A percentile compares a stretch with the other conserved stretches of the same genome.
phyloP scores from a whole-genome alignment of 2,329 filamentous ascomycete genomes.

The Leptographium radiaticola region DNA sequence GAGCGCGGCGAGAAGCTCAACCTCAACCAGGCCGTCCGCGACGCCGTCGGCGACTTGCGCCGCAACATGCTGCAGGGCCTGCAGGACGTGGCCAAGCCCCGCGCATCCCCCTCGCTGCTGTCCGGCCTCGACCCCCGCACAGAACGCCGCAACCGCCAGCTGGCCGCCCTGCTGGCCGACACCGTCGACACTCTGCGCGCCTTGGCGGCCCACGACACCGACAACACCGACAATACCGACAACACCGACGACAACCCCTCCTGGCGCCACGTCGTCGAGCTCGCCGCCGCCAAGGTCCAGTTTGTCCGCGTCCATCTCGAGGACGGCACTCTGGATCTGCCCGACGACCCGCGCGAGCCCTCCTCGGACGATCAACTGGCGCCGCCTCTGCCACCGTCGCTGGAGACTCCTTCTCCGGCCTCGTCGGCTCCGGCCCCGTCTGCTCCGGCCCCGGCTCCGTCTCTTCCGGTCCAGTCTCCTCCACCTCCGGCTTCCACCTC shows the following conservation, averaged over 20 bases:
- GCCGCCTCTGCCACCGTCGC: neutral
- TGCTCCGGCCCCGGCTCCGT: neutral
- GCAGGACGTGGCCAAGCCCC: slow-evolving; percentile 38
- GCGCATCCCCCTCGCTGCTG: slow-evolving; percentile 13
- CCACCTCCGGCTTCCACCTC: neutral
- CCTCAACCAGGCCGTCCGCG: slow-evolving; percentile 69
- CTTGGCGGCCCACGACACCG: slow-evolving; percentile 30
- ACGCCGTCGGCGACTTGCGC: slow-evolving; percentile 66
- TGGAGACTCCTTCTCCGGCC: slow-evolving; percentile 12
- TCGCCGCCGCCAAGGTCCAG: slow-evolving; percentile 49
- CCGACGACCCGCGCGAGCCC: slow-evolving; percentile 2
- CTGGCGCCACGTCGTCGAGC: slow-evolving; percentile 38
- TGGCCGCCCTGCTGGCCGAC: slow-evolving; percentile 56
- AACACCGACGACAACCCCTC: neutral
- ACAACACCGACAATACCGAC: slow-evolving; percentile 30
- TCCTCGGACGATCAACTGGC: neutral
- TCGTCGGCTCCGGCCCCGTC: too few relatives aligned
- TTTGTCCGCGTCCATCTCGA: slow-evolving; percentile 50
- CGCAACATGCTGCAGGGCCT: slow-evolving; percentile 61
- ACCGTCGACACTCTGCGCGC: slow-evolving; percentile 51
- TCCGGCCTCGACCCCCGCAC: slow-evolving; percentile 32
- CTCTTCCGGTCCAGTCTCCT: too few relatives aligned
- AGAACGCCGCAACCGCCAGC: slow-evolving; percentile 48
- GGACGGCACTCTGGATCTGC: slow-evolving; percentile 27
- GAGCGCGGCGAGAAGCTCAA: slow-evolving; percentile 64